Base-by-base conservation (phyloP, 257 asterid genomes). In the Salvia splendens region DNA sequence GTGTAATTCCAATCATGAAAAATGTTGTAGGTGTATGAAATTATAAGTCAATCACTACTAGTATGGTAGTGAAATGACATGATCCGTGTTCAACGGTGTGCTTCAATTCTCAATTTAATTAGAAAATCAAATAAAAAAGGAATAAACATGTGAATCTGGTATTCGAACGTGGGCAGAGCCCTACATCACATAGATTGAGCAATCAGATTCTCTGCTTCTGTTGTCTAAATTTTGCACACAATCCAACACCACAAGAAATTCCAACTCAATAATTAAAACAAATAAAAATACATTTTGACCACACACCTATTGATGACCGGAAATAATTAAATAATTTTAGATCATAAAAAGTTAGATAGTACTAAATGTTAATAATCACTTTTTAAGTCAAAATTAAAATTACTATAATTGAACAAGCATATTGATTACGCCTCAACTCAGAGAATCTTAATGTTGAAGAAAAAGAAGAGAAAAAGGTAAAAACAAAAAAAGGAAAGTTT, bases 131-230 rank as follows among this genome's bases (percentile, higher is more conserved):
- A 67, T 10, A 68, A 68, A 14, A 15, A 50, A 17, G 6, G n/a
- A 36, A 73, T 6, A 67, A 42, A 73, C 38, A 59, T 67, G 69
- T 60, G 78, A 60, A 67, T 35, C 35, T 51, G 48, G 5, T 15
- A 56, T 49, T 66, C 49, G 58, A 41, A 73, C 65, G 73, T 66
- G 68, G 56, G 17, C 52, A 12, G 17, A 30, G 14, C 3, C 51
- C 36, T 14, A 16, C 72, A 38, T 35, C 63, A 40, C 14, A 45
- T 7, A 63, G 14, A 15, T 54, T 12, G 14, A 46, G 45, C 67
- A 72, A 64, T 64, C 61, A 64, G 30, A 48, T 11, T 51, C 7
- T 35, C 3, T 8, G 14, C 53, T 35, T 45, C 6, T 55, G 65
- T 32, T 28, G 47, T 48, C 46, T 57, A 68, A 15, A 0, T 28